Percentiles rank a stretch among this genome's conserved stretches.
Evolutionary conservation across 495 filamentous ascomycete genomes (phyloP).

Genomic region (Penicillium salamii): DNA sequence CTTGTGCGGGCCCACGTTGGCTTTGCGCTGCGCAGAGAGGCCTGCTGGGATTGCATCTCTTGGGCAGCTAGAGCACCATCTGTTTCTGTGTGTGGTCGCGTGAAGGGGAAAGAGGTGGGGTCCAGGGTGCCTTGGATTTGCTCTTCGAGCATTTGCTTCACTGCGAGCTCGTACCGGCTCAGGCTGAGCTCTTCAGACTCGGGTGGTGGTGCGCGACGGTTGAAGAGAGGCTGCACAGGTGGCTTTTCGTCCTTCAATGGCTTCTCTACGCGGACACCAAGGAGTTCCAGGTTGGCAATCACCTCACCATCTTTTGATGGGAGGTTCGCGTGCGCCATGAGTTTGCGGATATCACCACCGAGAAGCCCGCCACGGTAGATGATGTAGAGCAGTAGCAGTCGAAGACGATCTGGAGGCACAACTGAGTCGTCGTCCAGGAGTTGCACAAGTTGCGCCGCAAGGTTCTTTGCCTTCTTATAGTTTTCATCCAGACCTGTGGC

Average conservation of each 20-base stretch:
- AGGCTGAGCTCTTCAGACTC: conserved; percentile 53
- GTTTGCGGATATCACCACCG: conserved; percentile 75
- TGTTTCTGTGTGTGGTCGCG: conserved; percentile 67
- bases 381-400: conserved; percentile 80
- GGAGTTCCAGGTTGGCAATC: conserved; percentile 74
- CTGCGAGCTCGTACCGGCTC: conserved; percentile 48
- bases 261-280: conserved; percentile 74
- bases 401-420: conserved; percentile 67
- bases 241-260: conserved; percentile 73
- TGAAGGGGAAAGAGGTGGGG: conserved; percentile 69
- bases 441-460: conserved; percentile 81
- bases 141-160: conserved; percentile 69
- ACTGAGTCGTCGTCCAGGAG: conserved; percentile 78
- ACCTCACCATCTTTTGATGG: conserved; percentile 67
- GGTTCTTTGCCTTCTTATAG: conserved; percentile 82
- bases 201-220: conserved; percentile 50
- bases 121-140: conserved; percentile 57
- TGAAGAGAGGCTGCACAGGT: conserved; percentile 63
- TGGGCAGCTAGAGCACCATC: conserved; percentile 54
- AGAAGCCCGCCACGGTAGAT: conserved; percentile 88
- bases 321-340: conserved; percentile 80
- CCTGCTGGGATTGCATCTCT: conserved; percentile 56
- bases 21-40: conserved; percentile 82
- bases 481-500: conserved; percentile 94
- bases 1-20: conserved; percentile 91